Evolutionary conservation across 257 asterid species (phyloP), one percentile per base, ranked within the genome.

Genomic region (Nicotiana knightiana): DNA sequence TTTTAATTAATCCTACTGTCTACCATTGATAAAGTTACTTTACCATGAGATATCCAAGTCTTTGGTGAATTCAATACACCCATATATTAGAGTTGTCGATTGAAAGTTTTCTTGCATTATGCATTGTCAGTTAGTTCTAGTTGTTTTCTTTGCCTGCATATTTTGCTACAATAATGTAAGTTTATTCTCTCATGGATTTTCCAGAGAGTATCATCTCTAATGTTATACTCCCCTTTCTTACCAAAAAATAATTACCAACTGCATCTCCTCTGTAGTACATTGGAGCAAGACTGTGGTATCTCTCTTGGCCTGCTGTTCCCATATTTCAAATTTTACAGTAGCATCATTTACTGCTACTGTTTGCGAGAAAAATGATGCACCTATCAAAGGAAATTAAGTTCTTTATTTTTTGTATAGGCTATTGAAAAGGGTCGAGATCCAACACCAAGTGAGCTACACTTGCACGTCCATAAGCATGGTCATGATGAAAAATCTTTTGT

Each of bases 241-340:
- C 48, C 48, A 39, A 21, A 21, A 21, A 21, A 21, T 91, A 65
- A 93, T 90, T 84, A 66, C 97, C 98, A 2, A 96, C 97, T 26
- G 98, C 97, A 84, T 96, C 98, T 77, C 97, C 98, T 89, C 98
- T 85, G 54, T 93, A 93, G 70, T 93, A 93, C 97, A 92, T 93
- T 26, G 98, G 98, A 85, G 98, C 97, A 81, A 93, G 88, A 84
- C 98, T 93, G 80, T 93, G 98, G 89, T 93, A 93, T 86, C 97
- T 89, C 90, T 93, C 97, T 86, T 93, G 98, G 73, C 98, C 96
- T 26, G 98, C 97, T 2, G 98, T 93, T 93, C 97, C 98, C 98
- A 93, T 81, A 93, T 93, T 86, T 93, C 98, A 80, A 93, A 93
- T 59, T 93, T 93, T 57, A 92, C 93, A 71, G 97, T 92, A 67